Percentiles rank a stretch among this genome's conserved stretches.
phyloP scores from a whole-genome alignment of 2,329 filamentous ascomycete species.

The Alternaria infectoria region DNA sequence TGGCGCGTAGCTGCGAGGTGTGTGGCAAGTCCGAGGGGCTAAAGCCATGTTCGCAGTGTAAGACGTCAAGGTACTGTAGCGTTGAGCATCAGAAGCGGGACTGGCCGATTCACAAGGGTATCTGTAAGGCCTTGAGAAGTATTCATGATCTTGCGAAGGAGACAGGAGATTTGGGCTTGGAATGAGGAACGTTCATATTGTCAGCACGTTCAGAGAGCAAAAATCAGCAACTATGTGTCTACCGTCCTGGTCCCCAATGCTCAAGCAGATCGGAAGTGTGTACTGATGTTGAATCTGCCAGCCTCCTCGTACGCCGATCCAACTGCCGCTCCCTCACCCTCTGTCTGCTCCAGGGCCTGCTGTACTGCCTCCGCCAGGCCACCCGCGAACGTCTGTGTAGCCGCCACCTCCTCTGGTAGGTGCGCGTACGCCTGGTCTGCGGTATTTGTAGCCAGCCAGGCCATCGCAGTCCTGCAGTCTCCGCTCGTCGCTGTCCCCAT shows the following conservation, averaged over 20 bases:
- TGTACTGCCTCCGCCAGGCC: background rate
- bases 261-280: background rate
- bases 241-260: background rate
- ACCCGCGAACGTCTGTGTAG: background rate
- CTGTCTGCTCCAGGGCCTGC: background rate
- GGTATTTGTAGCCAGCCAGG: background rate
- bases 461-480: background rate
- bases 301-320: background rate
- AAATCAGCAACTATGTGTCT: background rate
- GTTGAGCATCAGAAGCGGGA: background rate
- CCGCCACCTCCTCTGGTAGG: background rate
- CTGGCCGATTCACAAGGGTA: background rate
- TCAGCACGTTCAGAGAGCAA: background rate
- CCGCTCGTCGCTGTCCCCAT: background rate
- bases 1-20: background rate
- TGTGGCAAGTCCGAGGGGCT: background rate
- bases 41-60: background rate
- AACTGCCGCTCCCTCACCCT: background rate
- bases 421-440: background rate
- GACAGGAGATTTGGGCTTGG: background rate
- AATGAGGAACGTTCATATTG: background rate
- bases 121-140: background rate
- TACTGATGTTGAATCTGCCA: background rate
- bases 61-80: background rate
- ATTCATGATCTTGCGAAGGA: background rate